These are phyloP conservation scores for Boletus tomentosulus DNA, from an alignment of 768 basidiomycete genomes.

Conservation along the genomic window DNA sequence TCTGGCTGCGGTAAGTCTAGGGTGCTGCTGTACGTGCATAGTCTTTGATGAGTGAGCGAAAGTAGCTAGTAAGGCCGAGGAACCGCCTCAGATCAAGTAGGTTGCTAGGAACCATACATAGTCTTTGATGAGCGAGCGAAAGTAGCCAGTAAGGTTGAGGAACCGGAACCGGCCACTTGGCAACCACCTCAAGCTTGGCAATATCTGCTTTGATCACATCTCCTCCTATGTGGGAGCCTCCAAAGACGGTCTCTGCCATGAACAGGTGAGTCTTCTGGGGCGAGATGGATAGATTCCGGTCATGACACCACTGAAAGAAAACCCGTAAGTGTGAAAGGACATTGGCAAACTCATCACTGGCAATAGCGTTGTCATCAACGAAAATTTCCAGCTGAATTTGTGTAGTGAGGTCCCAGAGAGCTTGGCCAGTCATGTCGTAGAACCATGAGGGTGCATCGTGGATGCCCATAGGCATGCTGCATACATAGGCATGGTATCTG, in stretches of 20 bases:
- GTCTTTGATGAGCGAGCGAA: too few relatives aligned
- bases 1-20: neutral
- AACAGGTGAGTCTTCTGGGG: neutral
- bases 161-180: neutral
- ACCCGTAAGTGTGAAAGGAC: neutral
- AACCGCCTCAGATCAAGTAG: too few relatives aligned
- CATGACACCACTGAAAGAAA: neutral
- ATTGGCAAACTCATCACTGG: neutral
- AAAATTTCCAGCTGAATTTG: too few relatives aligned
- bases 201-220: neutral
- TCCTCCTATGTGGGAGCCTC: neutral
- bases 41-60: neutral
- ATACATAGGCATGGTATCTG: neutral
- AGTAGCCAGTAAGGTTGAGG: neutral
- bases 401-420: too few relatives aligned
- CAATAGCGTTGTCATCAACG: too few relatives aligned
- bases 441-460: too few relatives aligned
- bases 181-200: neutral
- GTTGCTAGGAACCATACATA: too few relatives aligned
- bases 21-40: neutral
- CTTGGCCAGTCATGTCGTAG: too few relatives aligned
- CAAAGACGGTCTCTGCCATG: neutral
- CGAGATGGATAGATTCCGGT: neutral
- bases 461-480: neutral
- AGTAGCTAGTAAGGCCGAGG: too few relatives aligned